Conservation (phyloP, 2,329 filamentous ascomycete genomes). For the Trichoderma simmonsii region DNA sequence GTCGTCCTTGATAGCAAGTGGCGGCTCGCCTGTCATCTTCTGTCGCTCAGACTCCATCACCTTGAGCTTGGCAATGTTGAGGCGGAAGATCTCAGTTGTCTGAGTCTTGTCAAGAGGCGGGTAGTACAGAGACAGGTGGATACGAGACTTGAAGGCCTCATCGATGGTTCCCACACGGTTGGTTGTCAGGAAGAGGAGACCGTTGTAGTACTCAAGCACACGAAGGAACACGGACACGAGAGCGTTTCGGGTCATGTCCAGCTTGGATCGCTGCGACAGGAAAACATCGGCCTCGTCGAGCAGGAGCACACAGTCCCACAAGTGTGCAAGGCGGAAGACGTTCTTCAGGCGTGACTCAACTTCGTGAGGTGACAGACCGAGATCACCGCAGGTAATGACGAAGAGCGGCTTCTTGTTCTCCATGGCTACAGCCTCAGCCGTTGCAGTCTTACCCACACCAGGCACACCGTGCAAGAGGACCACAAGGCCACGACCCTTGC, state of each 20-base stretch:
- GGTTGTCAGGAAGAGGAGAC: conserved; percentile 49
- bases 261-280: conserved; percentile 29
- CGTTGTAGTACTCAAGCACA: conserved; percentile 46
- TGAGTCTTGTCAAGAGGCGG: conserved; percentile 38
- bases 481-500: conserved; percentile 44
- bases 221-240: conserved; percentile 45
- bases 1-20: conserved; percentile 33
- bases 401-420: conserved; percentile 44
- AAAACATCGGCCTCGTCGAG: conserved; percentile 40
- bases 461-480: conserved; percentile 47
- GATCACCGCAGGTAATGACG: conserved; percentile 48
- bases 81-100: conserved; percentile 40
- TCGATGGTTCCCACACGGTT: conserved; percentile 49
- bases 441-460: conserved; percentile 49
- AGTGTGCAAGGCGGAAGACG: conserved; percentile 41
- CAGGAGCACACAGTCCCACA: conserved; percentile 39
- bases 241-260: conserved; percentile 35
- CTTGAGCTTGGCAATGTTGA: conserved; percentile 39
- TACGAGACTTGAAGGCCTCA: conserved; percentile 48
- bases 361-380: conserved; percentile 40
- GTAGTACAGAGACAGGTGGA: conserved; percentile 45
- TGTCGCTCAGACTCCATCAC: conserved; percentile 36
- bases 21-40: conserved; percentile 35
- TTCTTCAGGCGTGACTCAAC: conserved; percentile 42
- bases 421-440: conserved; percentile 43